Conservation (phyloP, 73 alveolate species). For the Blepharisma japonicum region DNA sequence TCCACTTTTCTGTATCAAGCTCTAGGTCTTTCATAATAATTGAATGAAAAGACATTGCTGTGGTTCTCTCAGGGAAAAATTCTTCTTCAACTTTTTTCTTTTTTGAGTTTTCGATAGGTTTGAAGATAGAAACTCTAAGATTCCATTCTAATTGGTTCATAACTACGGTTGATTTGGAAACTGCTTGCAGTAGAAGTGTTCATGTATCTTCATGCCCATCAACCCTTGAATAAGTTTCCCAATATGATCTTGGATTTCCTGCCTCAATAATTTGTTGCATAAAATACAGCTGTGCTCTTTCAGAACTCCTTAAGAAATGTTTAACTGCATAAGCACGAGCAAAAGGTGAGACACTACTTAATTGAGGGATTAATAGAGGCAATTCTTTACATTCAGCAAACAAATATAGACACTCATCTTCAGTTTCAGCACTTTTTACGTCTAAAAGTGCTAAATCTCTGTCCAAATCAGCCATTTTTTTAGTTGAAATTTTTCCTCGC, state of each 20-base stretch:
- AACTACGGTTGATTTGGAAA: background rate
- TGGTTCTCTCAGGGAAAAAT: background rate
- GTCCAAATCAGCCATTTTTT: background rate
- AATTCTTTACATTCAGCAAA: background rate
- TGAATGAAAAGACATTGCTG: background rate
- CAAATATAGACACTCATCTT: background rate
- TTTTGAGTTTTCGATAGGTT: background rate
- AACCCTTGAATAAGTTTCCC: slow-evolving; percentile 3
- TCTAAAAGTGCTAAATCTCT: background rate
- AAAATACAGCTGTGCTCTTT: background rate
- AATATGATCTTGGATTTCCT: background rate
- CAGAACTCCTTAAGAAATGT: background rate
- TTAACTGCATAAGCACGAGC: background rate
- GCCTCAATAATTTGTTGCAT: background rate
- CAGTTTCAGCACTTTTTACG: background rate
- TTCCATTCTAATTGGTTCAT: background rate
- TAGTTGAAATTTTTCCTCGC: background rate
- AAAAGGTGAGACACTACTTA: background rate
- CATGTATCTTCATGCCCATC: slow-evolving; percentile 12
- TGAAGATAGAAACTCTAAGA: slow-evolving; percentile 6
- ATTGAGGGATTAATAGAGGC: background rate
- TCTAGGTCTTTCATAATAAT: background rate
- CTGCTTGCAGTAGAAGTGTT: background rate
- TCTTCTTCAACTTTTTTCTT: no score
- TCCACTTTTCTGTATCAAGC: background rate